Evolutionary conservation across 495 filamentous ascomycete genomes (phyloP).

Genomic region (Parathielavia hyrcaniae): DNA sequence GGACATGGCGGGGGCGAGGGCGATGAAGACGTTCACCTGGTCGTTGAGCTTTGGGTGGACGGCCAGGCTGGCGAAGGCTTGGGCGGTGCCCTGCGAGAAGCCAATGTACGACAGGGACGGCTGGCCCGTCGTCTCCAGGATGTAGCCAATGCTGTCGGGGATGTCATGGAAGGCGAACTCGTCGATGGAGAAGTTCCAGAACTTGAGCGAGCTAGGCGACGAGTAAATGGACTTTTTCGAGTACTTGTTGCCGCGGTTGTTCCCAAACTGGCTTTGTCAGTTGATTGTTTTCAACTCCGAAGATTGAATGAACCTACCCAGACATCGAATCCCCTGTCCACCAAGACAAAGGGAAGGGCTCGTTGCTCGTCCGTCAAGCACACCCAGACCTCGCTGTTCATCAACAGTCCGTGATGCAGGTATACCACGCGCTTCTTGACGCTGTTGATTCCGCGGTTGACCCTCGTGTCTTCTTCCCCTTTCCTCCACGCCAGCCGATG

Average conservation of each 20-base stretch:
- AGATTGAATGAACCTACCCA: constrained; percentile 56
- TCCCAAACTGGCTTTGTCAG: constrained; percentile 59
- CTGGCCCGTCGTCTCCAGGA: constrained; percentile 75
- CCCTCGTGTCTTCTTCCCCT: constrained; percentile 65
- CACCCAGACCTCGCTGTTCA: constrained; percentile 99
- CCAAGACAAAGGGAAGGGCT: constrained; percentile 79
- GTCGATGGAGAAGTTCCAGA: constrained; percentile 98
- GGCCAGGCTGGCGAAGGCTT: constrained; percentile 91
- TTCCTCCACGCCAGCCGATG: constrained; percentile 78
- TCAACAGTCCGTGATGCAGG: constrained; percentile 90
- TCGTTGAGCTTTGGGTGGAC: constrained; percentile 89
- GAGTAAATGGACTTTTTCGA: constrained; percentile 80
- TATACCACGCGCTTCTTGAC: constrained; percentile 83
- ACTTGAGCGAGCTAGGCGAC: constrained; percentile 66
- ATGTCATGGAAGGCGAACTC: constrained; percentile 98
- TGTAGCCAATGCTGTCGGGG: constrained; percentile 86
- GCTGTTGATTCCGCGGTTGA: constrained; percentile 67
- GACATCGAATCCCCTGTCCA: constrained; percentile 91
- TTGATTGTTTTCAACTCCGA: no score
- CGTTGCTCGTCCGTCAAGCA: constrained; percentile 81
- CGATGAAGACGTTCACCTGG: constrained; percentile 93
- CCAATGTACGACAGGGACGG: constrained; percentile 90
- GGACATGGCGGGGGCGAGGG: constrained; percentile 94
- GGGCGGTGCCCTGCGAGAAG: constrained; percentile 94
- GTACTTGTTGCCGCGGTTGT: constrained; percentile 98